Evolutionary conservation across 352 stramenopile genomes (phyloP).

Genomic region (Pythium dissimile): DNA sequence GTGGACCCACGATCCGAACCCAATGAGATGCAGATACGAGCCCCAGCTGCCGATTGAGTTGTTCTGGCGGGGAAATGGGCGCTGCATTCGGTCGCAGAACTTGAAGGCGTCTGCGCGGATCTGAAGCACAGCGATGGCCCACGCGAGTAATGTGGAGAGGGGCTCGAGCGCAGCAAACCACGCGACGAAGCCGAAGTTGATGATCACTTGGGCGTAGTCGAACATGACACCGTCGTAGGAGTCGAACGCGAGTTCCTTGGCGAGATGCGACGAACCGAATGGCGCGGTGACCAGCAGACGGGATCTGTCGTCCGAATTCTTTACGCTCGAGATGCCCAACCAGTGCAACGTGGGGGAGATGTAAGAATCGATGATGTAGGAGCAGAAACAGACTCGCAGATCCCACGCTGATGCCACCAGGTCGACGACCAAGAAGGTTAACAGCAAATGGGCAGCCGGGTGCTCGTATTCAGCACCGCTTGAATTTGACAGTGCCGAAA

Average conservation of each 20-base stretch:
- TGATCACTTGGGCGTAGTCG: slow-evolving; percentile 70
- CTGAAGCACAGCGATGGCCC: slow-evolving; percentile 50
- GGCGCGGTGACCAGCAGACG: no score
- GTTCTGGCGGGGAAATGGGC: slow-evolving; percentile 47
- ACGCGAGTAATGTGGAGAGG: slow-evolving; percentile 34
- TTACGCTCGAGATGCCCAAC: background rate
- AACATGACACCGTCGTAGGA: slow-evolving; percentile 70
- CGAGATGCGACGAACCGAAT: no score
- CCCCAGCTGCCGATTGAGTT: slow-evolving; percentile 62
- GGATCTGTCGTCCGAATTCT: background rate
- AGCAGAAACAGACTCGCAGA: no score
- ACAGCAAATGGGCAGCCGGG: slow-evolving; percentile 46
- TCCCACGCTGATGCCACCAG: slow-evolving; percentile 32
- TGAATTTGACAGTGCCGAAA: slow-evolving; percentile 11
- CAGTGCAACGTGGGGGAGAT: no score
- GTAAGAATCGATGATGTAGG: no score
- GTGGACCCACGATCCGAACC: slow-evolving; percentile 44
- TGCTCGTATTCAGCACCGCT: slow-evolving; percentile 27
- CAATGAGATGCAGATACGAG: slow-evolving; percentile 51
- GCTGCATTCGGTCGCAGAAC: slow-evolving; percentile 56
- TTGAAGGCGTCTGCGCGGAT: slow-evolving; percentile 63
- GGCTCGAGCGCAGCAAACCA: slow-evolving; percentile 62
- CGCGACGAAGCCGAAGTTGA: slow-evolving; percentile 57
- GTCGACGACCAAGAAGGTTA: slow-evolving; percentile 41
- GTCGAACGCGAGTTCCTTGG: slow-evolving; percentile 38